Percentiles rank a stretch among this genome's conserved stretches.
phyloP scores from a whole-genome alignment of 371 early-diverging fungal species.

The Zancudomyces culisetae region DNA sequence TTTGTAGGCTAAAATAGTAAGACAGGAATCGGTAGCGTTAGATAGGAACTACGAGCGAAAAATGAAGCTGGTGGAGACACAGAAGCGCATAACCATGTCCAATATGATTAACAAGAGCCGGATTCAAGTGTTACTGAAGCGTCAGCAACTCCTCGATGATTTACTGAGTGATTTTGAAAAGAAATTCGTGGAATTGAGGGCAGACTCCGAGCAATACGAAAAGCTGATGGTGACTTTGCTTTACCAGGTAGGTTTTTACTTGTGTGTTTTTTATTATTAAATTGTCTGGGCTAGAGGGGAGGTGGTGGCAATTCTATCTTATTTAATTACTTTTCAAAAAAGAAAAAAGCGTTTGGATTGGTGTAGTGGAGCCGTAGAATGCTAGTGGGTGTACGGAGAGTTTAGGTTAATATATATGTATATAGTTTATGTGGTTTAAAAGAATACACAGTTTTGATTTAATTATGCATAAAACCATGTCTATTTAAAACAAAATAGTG shows the following conservation, averaged over 20 bases:
- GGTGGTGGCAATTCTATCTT: no score
- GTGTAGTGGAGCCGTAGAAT: no score
- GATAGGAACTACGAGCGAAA: slow-evolving; percentile 25
- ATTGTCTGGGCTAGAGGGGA: no score
- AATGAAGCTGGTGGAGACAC: slow-evolving; percentile 23
- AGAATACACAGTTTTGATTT: no score
- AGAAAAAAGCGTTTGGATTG: neutral
- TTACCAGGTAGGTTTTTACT: slow-evolving; percentile 41
- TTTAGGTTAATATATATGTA: no score
- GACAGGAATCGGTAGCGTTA: slow-evolving; percentile 17
- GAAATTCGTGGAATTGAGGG: slow-evolving; percentile 8
- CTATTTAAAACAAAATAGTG: no score
- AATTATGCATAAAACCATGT: no score
- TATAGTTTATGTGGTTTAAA: no score
- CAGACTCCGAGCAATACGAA: slow-evolving; percentile 12
- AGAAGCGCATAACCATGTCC: slow-evolving; percentile 64
- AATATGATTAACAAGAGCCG: slow-evolving; percentile 90
- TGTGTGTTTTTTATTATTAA: no score
- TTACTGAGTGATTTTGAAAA: slow-evolving; percentile 26
- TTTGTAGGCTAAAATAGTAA: slow-evolving; percentile 33
- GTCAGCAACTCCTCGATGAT: slow-evolving; percentile 60
- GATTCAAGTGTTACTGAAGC: slow-evolving; percentile 65
- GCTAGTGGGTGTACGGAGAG: no score
- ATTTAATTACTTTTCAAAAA: no score
- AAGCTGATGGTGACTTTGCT: slow-evolving; percentile 11